A percentile compares a stretch with the other conserved stretches of the same genome.
Conservation (phyloP, 2,329 filamentous ascomycete species). For the Alternaria alternata region DNA sequence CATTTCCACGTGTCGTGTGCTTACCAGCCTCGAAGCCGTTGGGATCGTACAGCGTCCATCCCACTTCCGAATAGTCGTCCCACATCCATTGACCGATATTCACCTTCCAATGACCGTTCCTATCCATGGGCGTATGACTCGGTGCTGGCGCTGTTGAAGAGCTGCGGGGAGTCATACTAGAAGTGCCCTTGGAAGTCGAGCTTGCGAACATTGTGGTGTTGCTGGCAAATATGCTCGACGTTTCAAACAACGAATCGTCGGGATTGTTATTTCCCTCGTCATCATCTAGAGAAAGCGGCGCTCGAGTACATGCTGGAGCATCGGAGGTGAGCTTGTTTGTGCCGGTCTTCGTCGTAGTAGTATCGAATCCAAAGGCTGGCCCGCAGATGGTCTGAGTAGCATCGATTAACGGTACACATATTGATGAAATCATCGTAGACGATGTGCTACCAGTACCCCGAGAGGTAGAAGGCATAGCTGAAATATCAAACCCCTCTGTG, state of each 20-base stretch:
- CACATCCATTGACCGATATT: constrained; percentile 22
- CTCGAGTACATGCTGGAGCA: constrained; percentile 29
- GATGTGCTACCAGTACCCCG: constrained; percentile 10
- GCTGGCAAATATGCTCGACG: constrained; percentile 4
- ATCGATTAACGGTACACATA: constrained; percentile 26
- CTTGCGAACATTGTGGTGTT: constrained; percentile 10
- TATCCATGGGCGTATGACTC: constrained; percentile 14
- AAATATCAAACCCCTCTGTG: constrained; percentile 20
- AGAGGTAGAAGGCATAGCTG: constrained; percentile 13
- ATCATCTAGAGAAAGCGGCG: constrained; percentile 38
- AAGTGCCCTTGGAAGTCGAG: not conserved
- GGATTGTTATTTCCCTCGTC: constrained; percentile 38
- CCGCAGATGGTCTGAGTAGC: constrained; percentile 28
- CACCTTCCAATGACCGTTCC: constrained; percentile 22
- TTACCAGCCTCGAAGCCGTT: constrained; percentile 21
- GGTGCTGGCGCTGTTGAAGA: constrained; percentile 1
- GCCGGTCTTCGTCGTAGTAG: constrained; percentile 16
- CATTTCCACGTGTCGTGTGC: not conserved
- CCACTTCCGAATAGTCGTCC: constrained; percentile 11
- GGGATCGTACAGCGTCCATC: constrained; percentile 27
- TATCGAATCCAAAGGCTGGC: constrained; percentile 17
- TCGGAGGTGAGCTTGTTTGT: constrained; percentile 15
- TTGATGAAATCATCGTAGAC: constrained; percentile 23
- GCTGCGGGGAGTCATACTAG: constrained; percentile 1
- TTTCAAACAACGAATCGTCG: constrained; percentile 10